Percentiles rank a stretch among this genome's conserved stretches.
Evolutionary conservation across 306 rosid genomes (phyloP).

Genomic region (Hylodesmum podocarpum): DNA sequence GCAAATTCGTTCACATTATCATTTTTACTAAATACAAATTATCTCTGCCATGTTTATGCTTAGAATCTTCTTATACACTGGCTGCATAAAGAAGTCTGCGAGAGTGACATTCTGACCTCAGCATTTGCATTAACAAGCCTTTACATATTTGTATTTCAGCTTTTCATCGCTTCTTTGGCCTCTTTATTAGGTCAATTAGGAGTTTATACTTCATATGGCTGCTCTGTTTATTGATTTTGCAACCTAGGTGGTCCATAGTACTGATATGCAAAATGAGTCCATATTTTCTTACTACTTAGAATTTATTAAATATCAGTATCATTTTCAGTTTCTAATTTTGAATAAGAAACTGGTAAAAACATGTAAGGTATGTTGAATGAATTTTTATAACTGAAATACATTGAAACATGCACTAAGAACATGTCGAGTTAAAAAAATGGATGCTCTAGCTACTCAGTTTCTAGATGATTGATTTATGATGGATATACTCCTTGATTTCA

Average conservation of each 20-base stretch:
- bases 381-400: not conserved
- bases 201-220: not conserved
- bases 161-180: not conserved
- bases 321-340: slow-evolving; percentile 8
- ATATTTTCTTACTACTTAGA: not conserved
- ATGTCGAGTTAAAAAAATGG: not conserved
- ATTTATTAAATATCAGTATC: not conserved
- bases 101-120: slow-evolving; percentile 10
- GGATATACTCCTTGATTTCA: not conserved
- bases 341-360: not conserved
- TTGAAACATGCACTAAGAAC: not conserved
- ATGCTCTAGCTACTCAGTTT: not conserved
- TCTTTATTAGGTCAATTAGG: not conserved
- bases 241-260: not conserved
- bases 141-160: not conserved
- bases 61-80: not conserved
- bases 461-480: not conserved
- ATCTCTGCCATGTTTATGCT: not conserved
- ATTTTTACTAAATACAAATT: not conserved
- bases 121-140: not conserved
- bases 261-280: not conserved
- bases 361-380: not conserved
- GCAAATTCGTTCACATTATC: not conserved
- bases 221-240: slow-evolving; percentile 13
- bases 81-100: not conserved